Percentiles rank a stretch among this genome's conserved stretches.
Conservation (phyloP, 2,329 filamentous ascomycete species). For the Pseudogymnoascus pannorum region DNA sequence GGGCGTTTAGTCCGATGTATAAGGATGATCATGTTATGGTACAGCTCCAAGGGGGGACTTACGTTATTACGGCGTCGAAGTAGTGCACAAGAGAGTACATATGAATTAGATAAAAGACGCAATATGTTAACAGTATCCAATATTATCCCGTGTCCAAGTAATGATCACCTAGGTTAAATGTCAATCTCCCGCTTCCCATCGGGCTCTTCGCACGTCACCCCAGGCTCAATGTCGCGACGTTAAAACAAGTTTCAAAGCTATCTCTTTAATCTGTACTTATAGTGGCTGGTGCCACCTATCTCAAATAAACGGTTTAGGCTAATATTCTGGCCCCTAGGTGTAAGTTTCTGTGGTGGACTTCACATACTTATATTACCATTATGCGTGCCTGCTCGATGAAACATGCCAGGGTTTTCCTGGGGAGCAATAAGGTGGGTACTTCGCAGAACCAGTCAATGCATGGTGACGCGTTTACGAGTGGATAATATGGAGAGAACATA, state of each 20-base stretch:
- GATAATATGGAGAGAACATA: neutral
- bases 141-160: neutral
- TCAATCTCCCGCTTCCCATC: neutral
- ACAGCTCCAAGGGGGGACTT: neutral
- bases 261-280: neutral
- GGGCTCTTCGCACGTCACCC: neutral
- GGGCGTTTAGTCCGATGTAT: neutral
- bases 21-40: conserved; percentile 17
- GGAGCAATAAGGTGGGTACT: neutral
- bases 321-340: neutral
- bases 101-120: neutral
- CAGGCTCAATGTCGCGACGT: neutral
- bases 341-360: neutral
- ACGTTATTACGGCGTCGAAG: neutral
- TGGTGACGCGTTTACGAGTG: neutral
- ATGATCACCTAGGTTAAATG: neutral
- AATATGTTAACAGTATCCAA: neutral
- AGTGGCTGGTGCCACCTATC: neutral
- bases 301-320: neutral
- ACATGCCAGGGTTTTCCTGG: neutral
- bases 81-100: neutral
- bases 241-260: neutral
- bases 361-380: neutral
- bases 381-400: neutral
- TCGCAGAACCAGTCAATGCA: neutral